Evolutionary conservation across 2,329 filamentous ascomycete genomes (phyloP).

Genomic region (Aspergillus ibericus): DNA sequence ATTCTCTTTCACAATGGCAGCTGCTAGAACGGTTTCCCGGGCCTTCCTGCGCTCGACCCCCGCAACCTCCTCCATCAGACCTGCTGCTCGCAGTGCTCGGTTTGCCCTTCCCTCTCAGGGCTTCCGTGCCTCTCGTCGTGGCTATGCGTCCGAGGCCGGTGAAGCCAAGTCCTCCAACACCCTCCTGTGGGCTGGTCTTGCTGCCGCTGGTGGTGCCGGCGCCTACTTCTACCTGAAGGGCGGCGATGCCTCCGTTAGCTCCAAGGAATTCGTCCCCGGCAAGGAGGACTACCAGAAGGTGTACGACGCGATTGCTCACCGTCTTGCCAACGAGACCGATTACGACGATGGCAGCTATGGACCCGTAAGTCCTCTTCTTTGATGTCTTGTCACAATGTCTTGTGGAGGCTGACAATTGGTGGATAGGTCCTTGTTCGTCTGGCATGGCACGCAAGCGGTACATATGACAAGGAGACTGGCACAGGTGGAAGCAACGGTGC

Average conservation of each 20-base stretch:
- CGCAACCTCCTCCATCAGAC: constrained; percentile 37
- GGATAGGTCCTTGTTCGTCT: constrained; percentile 71
- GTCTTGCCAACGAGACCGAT: constrained; percentile 83
- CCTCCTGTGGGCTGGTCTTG: constrained; percentile 61
- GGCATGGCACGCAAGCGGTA: constrained; percentile 92
- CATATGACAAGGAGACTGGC: constrained; percentile 81
- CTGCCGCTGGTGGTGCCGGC: constrained; percentile 61
- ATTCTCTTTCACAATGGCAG: constrained; percentile 19
- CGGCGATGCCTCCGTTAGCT: constrained; percentile 36
- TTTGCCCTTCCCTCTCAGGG: constrained; percentile 62
- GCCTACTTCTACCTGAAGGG: constrained; percentile 64
- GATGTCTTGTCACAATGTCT: neutral
- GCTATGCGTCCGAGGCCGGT: constrained; percentile 71
- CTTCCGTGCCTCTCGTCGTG: constrained; percentile 74
- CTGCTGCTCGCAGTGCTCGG: constrained; percentile 56
- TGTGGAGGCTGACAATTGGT: constrained; percentile 3
- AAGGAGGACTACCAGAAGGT: constrained; percentile 93
- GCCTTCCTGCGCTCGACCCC: constrained; percentile 45
- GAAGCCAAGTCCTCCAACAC: constrained; percentile 53
- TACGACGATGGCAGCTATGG: constrained; percentile 97
- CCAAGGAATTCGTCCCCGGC: constrained; percentile 66
- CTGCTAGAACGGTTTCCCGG: constrained; percentile 44
- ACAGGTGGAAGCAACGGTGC: constrained; percentile 95
- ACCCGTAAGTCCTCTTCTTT: constrained; percentile 56
- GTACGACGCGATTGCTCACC: constrained; percentile 80